phyloP scores from a whole-genome alignment of 75 land plant genomes.

The Adiantum capillusveneris region DNA sequence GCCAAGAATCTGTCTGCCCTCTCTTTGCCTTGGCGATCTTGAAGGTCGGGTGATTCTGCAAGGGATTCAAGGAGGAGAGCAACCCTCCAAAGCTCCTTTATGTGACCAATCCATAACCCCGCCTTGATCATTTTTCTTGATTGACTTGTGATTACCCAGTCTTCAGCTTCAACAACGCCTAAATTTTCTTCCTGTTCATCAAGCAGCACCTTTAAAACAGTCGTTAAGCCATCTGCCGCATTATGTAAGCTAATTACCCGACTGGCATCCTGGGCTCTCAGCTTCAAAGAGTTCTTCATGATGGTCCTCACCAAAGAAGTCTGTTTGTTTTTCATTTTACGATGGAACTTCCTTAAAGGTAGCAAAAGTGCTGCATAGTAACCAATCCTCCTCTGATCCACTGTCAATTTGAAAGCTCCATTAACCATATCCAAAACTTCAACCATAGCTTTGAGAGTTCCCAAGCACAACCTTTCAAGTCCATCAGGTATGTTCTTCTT shows the following conservation, averaged over 20 bases:
- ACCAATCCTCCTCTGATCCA: no score
- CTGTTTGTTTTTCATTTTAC: no score
- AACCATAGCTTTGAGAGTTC: no score
- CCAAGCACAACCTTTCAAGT: conserved; percentile 78
- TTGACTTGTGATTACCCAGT: conserved; percentile 18
- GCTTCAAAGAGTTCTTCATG: conserved; percentile 61
- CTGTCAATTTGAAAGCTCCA: no score
- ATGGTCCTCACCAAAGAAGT: conserved; percentile 44
- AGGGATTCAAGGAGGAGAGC: conserved; percentile 56
- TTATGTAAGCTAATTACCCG: conserved; percentile 54
- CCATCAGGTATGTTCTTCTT: conserved; percentile 33
- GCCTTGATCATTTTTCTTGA: conserved; percentile 48
- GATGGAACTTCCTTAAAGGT: no score
- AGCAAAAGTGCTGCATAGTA: no score
- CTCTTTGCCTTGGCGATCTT: conserved; percentile 15
- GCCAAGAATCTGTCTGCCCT: conserved; percentile 27
- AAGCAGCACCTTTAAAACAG: conserved; percentile 28
- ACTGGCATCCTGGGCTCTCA: conserved; percentile 65
- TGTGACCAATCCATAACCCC: conserved; percentile 26
- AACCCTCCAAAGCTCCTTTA: conserved; percentile 73
- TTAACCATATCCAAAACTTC: no score
- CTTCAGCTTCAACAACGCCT: conserved; percentile 18
- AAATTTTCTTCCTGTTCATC: conserved; percentile 13
- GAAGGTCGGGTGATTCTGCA: conserved; percentile 21
- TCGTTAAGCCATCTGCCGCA: conserved; percentile 43